These are phyloP conservation scores for Raddia guianensis DNA, from an alignment of 176 grass and related monocot genomes.

Conservation along the genomic window DNA sequence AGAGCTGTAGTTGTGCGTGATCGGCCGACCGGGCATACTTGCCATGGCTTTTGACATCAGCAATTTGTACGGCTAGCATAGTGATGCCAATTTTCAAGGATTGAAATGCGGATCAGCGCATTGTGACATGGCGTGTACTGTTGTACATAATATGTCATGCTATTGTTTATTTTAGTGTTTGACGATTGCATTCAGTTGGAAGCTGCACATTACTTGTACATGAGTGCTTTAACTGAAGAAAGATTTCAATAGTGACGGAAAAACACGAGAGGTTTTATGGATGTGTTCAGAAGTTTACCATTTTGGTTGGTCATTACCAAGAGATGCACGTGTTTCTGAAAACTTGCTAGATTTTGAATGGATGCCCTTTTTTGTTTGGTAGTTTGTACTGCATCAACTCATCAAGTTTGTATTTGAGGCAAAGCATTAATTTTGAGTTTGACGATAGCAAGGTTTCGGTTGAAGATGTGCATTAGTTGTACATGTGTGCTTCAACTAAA, in stretches of 20 bases:
- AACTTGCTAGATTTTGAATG: too few relatives aligned
- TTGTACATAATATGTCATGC: neutral
- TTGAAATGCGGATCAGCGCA: neutral
- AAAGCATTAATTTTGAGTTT: too few relatives aligned
- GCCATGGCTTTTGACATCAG: neutral
- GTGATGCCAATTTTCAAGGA: neutral
- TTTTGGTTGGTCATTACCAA: neutral
- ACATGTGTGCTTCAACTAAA: too few relatives aligned
- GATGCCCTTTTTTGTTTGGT: too few relatives aligned
- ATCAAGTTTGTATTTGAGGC: too few relatives aligned
- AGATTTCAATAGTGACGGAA: neutral
- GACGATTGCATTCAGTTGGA: neutral
- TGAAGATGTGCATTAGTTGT: too few relatives aligned
- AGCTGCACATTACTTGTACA: neutral
- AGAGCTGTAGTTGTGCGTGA: neutral
- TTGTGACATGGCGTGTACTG: neutral
- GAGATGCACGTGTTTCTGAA: too few relatives aligned
- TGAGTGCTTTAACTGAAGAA: neutral
- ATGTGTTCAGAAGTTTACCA: neutral
- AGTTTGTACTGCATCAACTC: too few relatives aligned
- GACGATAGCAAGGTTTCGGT: too few relatives aligned
- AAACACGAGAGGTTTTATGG: neutral
- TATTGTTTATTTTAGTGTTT: constrained; percentile 1
- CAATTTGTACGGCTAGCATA: neutral
- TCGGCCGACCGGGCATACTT: neutral